A percentile compares a stretch with the other conserved stretches of the same genome.
These are phyloP conservation scores for Fusarium metavorans DNA, from an alignment of 2,329 filamentous ascomycete genomes.

Conservation along the genomic window DNA sequence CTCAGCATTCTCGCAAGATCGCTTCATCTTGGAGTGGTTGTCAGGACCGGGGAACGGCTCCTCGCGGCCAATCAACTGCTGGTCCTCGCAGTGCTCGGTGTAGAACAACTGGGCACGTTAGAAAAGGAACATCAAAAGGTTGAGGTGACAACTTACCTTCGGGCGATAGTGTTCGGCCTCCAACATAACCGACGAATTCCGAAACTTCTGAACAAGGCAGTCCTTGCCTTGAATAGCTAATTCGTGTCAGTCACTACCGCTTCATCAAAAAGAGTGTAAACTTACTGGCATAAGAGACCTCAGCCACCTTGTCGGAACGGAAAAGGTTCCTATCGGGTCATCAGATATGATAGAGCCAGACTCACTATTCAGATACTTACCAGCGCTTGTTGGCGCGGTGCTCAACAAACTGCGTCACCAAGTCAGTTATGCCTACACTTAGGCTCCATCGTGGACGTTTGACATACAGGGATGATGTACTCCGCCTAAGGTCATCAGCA, in stretches of 20 bases:
- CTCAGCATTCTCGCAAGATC: slow-evolving; percentile 88
- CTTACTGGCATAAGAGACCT: slow-evolving; percentile 95
- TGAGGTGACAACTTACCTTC: slow-evolving; percentile 67
- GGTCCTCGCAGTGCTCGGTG: slow-evolving; percentile 61
- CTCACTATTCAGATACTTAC: slow-evolving; percentile 52
- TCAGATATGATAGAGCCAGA: neutral
- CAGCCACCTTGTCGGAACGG: slow-evolving; percentile 85
- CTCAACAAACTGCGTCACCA: slow-evolving; percentile 73
- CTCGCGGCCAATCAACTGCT: slow-evolving; percentile 74
- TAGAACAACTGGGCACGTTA: slow-evolving; percentile 60
- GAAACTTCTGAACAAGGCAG: slow-evolving; percentile 92
- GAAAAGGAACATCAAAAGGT: neutral
- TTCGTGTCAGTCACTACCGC: slow-evolving; percentile 40
- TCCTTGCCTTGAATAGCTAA: slow-evolving; percentile 91
- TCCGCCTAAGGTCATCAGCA: slow-evolving; percentile 68
- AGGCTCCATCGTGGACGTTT: too few species aligned
- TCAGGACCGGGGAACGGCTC: slow-evolving; percentile 82
- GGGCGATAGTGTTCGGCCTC: slow-evolving; percentile 85
- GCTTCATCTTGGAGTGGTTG: slow-evolving; percentile 88
- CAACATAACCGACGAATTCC: slow-evolving; percentile 96
- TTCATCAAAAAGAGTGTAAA: slow-evolving; percentile 16
- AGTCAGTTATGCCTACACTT: slow-evolving; percentile 29
- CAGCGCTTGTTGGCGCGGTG: slow-evolving; percentile 78
- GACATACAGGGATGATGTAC: slow-evolving; percentile 76
- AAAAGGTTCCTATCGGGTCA: slow-evolving; percentile 75